Percentiles rank a stretch among this genome's conserved stretches.
Conservation (phyloP, 164 flowering plant genomes). For the Echeveria elegans region DNA sequence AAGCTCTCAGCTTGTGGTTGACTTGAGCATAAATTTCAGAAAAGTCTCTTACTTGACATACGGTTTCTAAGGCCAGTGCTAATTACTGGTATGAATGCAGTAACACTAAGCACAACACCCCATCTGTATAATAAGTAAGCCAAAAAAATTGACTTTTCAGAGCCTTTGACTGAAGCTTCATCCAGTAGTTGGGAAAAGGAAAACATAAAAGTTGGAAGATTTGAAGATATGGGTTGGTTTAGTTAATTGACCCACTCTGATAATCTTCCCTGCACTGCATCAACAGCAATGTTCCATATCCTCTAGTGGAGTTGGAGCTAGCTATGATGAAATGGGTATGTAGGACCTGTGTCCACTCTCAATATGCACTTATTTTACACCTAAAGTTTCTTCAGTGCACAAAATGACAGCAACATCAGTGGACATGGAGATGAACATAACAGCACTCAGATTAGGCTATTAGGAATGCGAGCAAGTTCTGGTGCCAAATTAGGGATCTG, state of each 20-base stretch:
- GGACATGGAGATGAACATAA: neutral
- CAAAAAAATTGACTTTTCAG: neutral
- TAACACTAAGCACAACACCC: neutral
- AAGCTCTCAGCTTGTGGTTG: neutral
- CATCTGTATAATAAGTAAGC: neutral
- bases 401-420: neutral
- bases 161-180: neutral
- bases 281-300: too few species aligned
- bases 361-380: neutral
- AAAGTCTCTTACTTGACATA: neutral
- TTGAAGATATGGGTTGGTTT: slow-evolving; percentile 4
- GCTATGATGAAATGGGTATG: neutral
- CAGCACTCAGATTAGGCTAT: neutral
- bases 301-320: neutral
- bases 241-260: neutral
- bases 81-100: neutral
- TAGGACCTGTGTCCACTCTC: neutral
- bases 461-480: neutral
- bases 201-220: neutral
- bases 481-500: neutral
- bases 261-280: neutral
- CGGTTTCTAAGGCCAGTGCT: neutral
- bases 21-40: slow-evolving; percentile 1
- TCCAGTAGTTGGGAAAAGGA: neutral
- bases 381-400: neutral